Evolutionary conservation across 1,139 yeast genomes (phyloP), one percentile per base, ranked within the genome.

Genomic region (Nakaseomyces uthaithaninus): DNA sequence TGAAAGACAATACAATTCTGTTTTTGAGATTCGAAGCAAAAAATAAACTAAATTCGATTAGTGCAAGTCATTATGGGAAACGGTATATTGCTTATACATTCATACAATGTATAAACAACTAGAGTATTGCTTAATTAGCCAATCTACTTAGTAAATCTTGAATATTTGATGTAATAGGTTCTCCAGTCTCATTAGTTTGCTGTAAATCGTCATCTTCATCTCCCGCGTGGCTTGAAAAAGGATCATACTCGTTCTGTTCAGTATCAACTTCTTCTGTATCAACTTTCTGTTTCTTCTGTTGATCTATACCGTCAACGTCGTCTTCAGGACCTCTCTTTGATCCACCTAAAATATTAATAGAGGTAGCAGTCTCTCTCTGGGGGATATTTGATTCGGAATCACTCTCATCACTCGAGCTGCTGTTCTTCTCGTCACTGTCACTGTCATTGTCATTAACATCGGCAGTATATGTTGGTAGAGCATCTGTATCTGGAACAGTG

Each of bases 71-170:
- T n/a, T n/a, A n/a, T n/a, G n/a, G n/a, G n/a, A n/a, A n/a, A n/a
- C n/a, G n/a, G n/a, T n/a, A n/a, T n/a, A n/a, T n/a, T n/a, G n/a
- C n/a, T n/a, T n/a, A n/a, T n/a, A n/a, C n/a, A n/a, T n/a, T n/a
- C n/a, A n/a, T n/a, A n/a, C n/a, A n/a, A n/a, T n/a, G n/a, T n/a
- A n/a, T n/a, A n/a, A n/a, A n/a, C n/a, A n/a, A n/a, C n/a, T n/a
- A n/a, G n/a, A n/a, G n/a, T 9, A 18, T 16, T 14, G 4, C 27
- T 46, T 41, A 59, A 41, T 48, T 56, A 10, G 63, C 62, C 27
- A 59, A 45, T 42, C 54, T 59, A 45, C 63, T 59, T 41, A 59
- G 44, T 31, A 59, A 41, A 40, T 59, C 63, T 37, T 59, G 63
- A 30, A 59, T 58, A 42, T 52, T 58, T 3, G 62, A 57, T 2